Evolutionary conservation across 164 flowering plant genomes (phyloP).

Genomic region (Umbellularia californica): DNA sequence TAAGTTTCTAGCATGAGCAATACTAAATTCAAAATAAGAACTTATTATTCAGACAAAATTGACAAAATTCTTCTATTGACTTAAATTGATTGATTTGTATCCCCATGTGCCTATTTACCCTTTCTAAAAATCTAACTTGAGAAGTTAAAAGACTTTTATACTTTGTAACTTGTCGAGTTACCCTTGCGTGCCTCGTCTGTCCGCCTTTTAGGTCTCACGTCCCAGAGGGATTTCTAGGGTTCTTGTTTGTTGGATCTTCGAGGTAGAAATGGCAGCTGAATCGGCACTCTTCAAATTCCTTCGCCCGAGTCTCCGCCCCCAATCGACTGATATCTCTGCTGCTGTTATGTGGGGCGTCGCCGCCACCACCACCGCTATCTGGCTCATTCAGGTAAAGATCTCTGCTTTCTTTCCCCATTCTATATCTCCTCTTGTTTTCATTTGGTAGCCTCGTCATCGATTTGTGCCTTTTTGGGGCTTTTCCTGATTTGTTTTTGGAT

Average conservation of each 20-base stretch:
- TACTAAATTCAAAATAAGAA: too few species aligned
- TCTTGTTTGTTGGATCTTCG: background rate
- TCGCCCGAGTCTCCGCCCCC: slow-evolving; percentile 42
- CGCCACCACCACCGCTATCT: slow-evolving; percentile 59
- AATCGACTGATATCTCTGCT: slow-evolving; percentile 59
- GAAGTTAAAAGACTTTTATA: too few species aligned
- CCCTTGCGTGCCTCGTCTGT: background rate
- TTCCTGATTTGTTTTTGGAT: background rate
- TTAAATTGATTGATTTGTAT: too few species aligned
- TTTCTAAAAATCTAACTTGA: background rate
- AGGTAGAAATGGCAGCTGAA: slow-evolving; percentile 21
- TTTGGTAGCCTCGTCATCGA: background rate
- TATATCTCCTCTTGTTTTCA: background rate
- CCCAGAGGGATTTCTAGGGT: slow-evolving; percentile 1
- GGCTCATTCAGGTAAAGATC: slow-evolving; percentile 57
- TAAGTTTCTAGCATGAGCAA: too few species aligned
- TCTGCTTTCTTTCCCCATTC: background rate
- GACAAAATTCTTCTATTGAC: too few species aligned
- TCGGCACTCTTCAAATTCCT: slow-evolving; percentile 45
- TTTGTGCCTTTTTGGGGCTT: background rate
- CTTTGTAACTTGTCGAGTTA: background rate
- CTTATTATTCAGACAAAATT: too few species aligned
- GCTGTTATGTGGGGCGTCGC: slow-evolving; percentile 89
- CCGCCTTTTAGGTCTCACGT: too few species aligned
- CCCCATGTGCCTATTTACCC: background rate